These are phyloP conservation scores for Tinospora cordifolia DNA, from an alignment of 164 flowering plant genomes.

Conservation along the genomic window DNA sequence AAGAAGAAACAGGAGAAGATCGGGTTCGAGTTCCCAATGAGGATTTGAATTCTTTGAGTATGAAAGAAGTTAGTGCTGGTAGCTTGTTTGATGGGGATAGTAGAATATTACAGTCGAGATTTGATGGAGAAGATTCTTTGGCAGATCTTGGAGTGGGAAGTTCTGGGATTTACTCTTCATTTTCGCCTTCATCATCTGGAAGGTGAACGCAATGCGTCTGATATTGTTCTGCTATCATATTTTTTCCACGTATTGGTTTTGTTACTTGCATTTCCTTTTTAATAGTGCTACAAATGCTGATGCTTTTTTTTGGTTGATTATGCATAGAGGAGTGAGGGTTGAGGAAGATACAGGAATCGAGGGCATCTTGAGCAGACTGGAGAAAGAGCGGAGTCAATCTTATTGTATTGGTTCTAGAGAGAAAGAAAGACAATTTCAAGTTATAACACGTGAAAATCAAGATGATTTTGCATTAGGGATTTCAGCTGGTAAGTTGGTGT, in stretches of 20 bases:
- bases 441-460: constrained; percentile 8
- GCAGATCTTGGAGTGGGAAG: constrained; percentile 14
- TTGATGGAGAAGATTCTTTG: constrained; percentile 13
- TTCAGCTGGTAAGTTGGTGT: constrained; percentile 15
- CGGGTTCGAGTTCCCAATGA: constrained; percentile 6
- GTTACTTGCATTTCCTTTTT: background rate
- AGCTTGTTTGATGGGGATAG: constrained; percentile 8
- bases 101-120: constrained; percentile 18
- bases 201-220: constrained; percentile 42
- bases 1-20: background rate
- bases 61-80: background rate
- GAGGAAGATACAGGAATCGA: constrained; percentile 52
- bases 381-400: constrained; percentile 47
- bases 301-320: background rate
- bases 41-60: constrained; percentile 6
- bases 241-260: background rate
- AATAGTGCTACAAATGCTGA: background rate
- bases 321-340: constrained; percentile 31
- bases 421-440: constrained; percentile 14
- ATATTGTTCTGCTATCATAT: background rate
- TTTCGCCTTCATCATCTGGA: constrained; percentile 36
- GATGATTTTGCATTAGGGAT: constrained; percentile 14
- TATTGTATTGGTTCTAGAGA: constrained; percentile 33
- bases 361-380: constrained; percentile 69
- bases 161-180: constrained; percentile 13